These are phyloP conservation scores for Calocera cornea DNA, from an alignment of 768 basidiomycete species.

Conservation along the genomic window DNA sequence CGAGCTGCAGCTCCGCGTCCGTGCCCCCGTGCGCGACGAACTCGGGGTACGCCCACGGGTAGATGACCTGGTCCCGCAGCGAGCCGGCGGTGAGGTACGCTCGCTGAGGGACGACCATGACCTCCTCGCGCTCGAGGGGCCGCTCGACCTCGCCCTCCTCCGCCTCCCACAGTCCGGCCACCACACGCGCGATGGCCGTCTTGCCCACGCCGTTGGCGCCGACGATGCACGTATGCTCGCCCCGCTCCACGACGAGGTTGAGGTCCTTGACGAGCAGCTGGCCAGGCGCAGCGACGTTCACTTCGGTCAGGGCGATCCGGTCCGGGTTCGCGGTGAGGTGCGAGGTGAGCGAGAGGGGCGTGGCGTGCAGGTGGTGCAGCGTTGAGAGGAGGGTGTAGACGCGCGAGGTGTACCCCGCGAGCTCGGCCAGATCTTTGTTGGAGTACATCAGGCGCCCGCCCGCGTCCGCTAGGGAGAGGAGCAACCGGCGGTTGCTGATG, in stretches of 20 bases:
- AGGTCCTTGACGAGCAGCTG: constrained; percentile 56
- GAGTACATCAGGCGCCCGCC: constrained; percentile 94
- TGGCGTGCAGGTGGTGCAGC: constrained; percentile 50
- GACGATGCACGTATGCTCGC: constrained; percentile 87
- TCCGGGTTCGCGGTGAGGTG: constrained; percentile 28
- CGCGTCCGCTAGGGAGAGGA: constrained; percentile 91
- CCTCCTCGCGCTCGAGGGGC: constrained; percentile 34
- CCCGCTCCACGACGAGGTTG: constrained; percentile 43
- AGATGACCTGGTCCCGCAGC: constrained; percentile 85
- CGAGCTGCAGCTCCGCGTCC: constrained; percentile 54
- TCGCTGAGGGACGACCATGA: constrained; percentile 84
- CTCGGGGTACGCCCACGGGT: constrained; percentile 73
- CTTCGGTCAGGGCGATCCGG: constrained; percentile 49
- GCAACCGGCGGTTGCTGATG: constrained; percentile 80
- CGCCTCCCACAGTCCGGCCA: constrained; percentile 80
- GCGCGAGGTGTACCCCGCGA: constrained; percentile 86
- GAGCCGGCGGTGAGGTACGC: constrained; percentile 85
- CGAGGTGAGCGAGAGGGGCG: constrained; percentile 32
- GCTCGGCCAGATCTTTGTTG: constrained; percentile 85
- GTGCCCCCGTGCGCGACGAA: constrained; percentile 48
- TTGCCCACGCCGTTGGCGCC: constrained; percentile 90
- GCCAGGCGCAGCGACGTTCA: constrained; percentile 55
- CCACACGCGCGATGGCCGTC: constrained; percentile 73
- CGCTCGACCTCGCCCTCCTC: constrained; percentile 23
- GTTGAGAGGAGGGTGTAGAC: constrained; percentile 80